These are phyloP conservation scores for Nematocida sp. DNA, from an alignment of 371 early-diverging fungal genomes.

Conservation along the genomic window DNA sequence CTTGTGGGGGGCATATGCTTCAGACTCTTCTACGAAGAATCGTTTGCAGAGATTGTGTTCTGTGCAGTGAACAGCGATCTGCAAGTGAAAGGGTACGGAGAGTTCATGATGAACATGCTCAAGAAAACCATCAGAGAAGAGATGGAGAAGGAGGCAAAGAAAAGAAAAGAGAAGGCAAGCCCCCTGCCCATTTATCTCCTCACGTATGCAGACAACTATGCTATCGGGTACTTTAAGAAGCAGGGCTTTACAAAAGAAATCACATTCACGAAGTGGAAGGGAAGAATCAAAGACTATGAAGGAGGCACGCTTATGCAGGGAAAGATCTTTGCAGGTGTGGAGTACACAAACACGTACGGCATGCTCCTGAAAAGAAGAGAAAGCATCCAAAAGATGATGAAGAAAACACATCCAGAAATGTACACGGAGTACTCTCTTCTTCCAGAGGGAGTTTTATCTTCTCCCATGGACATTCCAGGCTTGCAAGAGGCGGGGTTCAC, in stretches of 20 bases:
- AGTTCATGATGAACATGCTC: slow-evolving; percentile 61
- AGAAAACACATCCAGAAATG: slow-evolving; percentile 34
- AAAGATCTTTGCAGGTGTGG: slow-evolving; percentile 58
- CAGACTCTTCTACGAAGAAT: slow-evolving; percentile 75
- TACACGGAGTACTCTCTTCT: slow-evolving; percentile 40
- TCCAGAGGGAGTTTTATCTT: not conserved
- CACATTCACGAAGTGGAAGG: slow-evolving; percentile 87
- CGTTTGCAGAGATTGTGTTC: slow-evolving; percentile 97
- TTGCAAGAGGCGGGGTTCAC: slow-evolving; percentile 39
- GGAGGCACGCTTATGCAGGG: slow-evolving; percentile 88
- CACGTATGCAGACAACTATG: slow-evolving; percentile 98
- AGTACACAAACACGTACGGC: slow-evolving; percentile 56
- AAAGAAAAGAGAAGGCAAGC: not conserved
- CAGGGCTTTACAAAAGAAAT: slow-evolving; percentile 94
- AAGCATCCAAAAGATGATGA: slow-evolving; percentile 51
- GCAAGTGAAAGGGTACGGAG: slow-evolving; percentile 76
- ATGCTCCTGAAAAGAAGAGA: slow-evolving; percentile 49
- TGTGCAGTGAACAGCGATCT: slow-evolving; percentile 83
- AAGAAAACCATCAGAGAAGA: slow-evolving; percentile 62
- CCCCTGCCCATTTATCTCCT: slow-evolving; percentile 70
- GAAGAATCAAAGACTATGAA: slow-evolving; percentile 98
- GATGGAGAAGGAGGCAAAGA: not conserved
- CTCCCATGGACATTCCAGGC: slow-evolving; percentile 46
- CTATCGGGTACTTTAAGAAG: slow-evolving; percentile 96
- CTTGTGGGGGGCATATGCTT: slow-evolving; percentile 93